Evolutionary conservation across 2,329 filamentous ascomycete genomes (phyloP).

Genomic region (Microdochium bolleyi): DNA sequence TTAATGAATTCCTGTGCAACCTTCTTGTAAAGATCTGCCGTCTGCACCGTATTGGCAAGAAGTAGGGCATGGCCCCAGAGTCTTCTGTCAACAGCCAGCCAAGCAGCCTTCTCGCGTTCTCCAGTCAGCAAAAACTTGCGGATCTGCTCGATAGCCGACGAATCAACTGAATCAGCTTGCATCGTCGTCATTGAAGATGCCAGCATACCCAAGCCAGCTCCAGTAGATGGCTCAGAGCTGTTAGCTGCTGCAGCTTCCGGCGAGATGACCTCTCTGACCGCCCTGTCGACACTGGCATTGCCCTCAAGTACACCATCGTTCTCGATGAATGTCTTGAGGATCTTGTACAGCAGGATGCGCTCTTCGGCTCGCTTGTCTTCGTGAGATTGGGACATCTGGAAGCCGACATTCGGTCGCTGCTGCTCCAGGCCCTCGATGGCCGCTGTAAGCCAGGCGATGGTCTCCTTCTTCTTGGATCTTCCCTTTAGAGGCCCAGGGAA

Average conservation of each 20-base stretch:
- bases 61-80: conserved; percentile 96
- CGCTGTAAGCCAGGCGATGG: conserved; percentile 67
- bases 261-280: conserved; percentile 66
- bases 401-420: conserved; percentile 38
- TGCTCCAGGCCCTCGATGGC: conserved; percentile 70
- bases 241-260: conserved; percentile 36
- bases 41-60: conserved; percentile 64
- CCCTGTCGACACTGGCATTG: conserved; percentile 60
- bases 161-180: conserved; percentile 60
- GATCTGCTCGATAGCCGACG: conserved; percentile 61
- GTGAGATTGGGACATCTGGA: conserved; percentile 42
- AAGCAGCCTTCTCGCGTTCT: conserved; percentile 84
- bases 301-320: conserved; percentile 78
- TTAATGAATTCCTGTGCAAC: conserved; percentile 93
- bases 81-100: conserved; percentile 86
- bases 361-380: conserved; percentile 70
- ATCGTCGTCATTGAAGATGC: conserved; percentile 25
- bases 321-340: conserved; percentile 75
- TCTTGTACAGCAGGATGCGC: conserved; percentile 78
- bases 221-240: conserved; percentile 17
- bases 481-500: conserved; percentile 86
- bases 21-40: conserved; percentile 80
- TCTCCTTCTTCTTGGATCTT: conserved; percentile 95
- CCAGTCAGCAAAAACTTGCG: conserved; percentile 68
- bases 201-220: conserved; percentile 28